phyloP scores from a whole-genome alignment of 2,329 filamentous ascomycete genomes.

The Neofusicoccum kwambonambiense region DNA sequence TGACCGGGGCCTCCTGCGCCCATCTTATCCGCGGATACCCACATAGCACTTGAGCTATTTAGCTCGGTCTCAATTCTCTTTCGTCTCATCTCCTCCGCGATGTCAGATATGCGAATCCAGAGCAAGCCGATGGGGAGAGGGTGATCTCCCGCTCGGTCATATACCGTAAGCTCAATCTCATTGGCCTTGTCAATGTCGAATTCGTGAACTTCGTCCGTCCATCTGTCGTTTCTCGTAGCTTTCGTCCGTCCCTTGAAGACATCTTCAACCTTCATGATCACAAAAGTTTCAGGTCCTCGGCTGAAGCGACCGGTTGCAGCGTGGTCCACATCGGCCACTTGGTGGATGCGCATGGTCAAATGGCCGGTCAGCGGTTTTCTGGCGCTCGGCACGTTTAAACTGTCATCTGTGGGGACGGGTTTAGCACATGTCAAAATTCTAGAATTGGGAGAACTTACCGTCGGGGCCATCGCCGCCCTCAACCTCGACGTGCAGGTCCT shows the following conservation, averaged over 20 bases:
- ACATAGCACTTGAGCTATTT: slow-evolving; percentile 72
- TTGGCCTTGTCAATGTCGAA: slow-evolving; percentile 98
- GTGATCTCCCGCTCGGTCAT: slow-evolving; percentile 85
- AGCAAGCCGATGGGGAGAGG: slow-evolving; percentile 90
- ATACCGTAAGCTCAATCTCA: slow-evolving; percentile 95
- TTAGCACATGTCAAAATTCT: slow-evolving; percentile 28
- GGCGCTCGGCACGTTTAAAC: slow-evolving; percentile 90
- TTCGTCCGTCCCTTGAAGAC: slow-evolving; percentile 84
- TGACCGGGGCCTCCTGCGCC: slow-evolving; percentile 56
- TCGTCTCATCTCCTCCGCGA: slow-evolving; percentile 93
- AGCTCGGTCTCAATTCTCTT: slow-evolving; percentile 97
- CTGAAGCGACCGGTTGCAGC: slow-evolving; percentile 79
- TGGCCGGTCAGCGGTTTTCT: slow-evolving; percentile 94
- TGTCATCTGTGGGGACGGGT: slow-evolving; percentile 69
- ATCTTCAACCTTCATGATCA: slow-evolving; percentile 96
- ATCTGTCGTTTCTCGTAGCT: slow-evolving; percentile 80
- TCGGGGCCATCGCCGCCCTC: slow-evolving; percentile 71
- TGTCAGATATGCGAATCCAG: slow-evolving; percentile 95
- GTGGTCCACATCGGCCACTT: slow-evolving; percentile 93
- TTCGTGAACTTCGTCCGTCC: slow-evolving; percentile 87
- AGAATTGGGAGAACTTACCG: slow-evolving; percentile 56
- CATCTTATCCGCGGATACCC: slow-evolving; percentile 98
- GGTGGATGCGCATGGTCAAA: slow-evolving; percentile 79
- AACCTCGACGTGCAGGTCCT: slow-evolving; percentile 93
- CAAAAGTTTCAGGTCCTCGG: slow-evolving; percentile 88